These are phyloP conservation scores for Salvia miltiorrhiza DNA, from an alignment of 257 asterid species.

Conservation along the genomic window DNA sequence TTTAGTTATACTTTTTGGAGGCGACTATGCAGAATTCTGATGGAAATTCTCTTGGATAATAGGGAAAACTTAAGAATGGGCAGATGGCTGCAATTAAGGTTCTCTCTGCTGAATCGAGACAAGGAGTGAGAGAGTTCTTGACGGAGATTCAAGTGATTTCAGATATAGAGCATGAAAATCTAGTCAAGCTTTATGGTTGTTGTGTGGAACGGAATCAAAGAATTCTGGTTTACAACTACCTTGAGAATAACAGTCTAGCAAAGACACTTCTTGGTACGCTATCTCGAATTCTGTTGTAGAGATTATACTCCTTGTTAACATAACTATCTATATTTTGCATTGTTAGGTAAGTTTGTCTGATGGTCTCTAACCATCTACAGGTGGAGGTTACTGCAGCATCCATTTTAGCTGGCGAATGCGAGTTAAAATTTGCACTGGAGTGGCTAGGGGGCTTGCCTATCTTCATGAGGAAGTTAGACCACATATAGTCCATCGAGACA, in stretches of 20 bases:
- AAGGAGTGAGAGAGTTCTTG: slow-evolving; percentile 83
- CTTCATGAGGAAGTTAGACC: slow-evolving; percentile 96
- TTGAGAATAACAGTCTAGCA: slow-evolving; percentile 87
- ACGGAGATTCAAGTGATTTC: slow-evolving; percentile 91
- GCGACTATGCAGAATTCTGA: slow-evolving; percentile 15
- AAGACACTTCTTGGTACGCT: slow-evolving; percentile 77
- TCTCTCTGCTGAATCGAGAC: slow-evolving; percentile 74
- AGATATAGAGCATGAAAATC: slow-evolving; percentile 70
- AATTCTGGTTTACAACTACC: slow-evolving; percentile 88
- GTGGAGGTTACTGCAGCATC: slow-evolving; percentile 39
- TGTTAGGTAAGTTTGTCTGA: slow-evolving; percentile 12
- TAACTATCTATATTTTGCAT: background rate
- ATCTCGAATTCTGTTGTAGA: background rate
- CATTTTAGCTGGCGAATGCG: slow-evolving; percentile 71
- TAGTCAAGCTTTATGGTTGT: slow-evolving; percentile 90
- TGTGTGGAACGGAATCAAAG: slow-evolving; percentile 80
- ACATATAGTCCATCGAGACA: slow-evolving; percentile 87
- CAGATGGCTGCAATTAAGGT: slow-evolving; percentile 90
- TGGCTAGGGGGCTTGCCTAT: slow-evolving; percentile 84
- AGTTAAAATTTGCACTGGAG: slow-evolving; percentile 61
- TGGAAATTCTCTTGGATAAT: slow-evolving; percentile 6
- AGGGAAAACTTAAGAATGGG: slow-evolving; percentile 82
- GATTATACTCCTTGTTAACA: slow-evolving; percentile 4
- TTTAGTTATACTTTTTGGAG: no score
- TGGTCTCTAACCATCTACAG: slow-evolving; percentile 39